Evolutionary conservation across 2,329 filamentous ascomycete species (phyloP).

Genomic region (Cercospora sp.): DNA sequence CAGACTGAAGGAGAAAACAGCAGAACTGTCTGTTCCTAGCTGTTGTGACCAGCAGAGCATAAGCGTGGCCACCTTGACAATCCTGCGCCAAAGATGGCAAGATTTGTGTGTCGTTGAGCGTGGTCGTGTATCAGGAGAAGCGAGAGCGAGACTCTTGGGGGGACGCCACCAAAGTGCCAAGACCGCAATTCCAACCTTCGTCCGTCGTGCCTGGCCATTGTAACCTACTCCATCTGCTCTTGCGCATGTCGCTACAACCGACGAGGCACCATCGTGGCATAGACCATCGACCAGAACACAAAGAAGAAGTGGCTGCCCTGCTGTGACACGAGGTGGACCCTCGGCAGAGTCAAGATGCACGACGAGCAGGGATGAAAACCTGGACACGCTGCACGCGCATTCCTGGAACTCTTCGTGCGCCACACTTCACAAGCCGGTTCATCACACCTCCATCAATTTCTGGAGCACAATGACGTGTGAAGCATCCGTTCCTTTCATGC

Average conservation of each 20-base stretch:
- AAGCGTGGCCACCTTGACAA: too few relatives aligned
- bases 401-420: constrained; percentile 11
- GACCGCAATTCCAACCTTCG: not conserved
- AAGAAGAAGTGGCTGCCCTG: not conserved
- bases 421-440: constrained; percentile 14
- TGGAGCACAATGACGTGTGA: constrained; percentile 20
- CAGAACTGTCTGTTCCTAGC: too few relatives aligned
- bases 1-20: too few relatives aligned
- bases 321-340: constrained; percentile 1
- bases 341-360: not conserved
- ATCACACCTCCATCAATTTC: constrained; percentile 11
- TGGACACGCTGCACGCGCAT: constrained; percentile 6
- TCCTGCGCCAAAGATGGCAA: too few relatives aligned
- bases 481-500: not conserved
- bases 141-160: not conserved
- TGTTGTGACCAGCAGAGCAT: too few relatives aligned
- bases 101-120: too few relatives aligned
- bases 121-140: not conserved
- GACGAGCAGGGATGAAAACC: constrained; percentile 17
- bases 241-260: too few relatives aligned
- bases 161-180: not conserved
- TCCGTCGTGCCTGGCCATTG: too few relatives aligned
- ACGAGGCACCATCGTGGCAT: not conserved
- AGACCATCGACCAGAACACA: not conserved
- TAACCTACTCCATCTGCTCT: too few relatives aligned